Evolutionary conservation across 768 basidiomycete species (phyloP), one percentile per base, ranked within the genome.

Genomic region (Tricholoma saponaceum): DNA sequence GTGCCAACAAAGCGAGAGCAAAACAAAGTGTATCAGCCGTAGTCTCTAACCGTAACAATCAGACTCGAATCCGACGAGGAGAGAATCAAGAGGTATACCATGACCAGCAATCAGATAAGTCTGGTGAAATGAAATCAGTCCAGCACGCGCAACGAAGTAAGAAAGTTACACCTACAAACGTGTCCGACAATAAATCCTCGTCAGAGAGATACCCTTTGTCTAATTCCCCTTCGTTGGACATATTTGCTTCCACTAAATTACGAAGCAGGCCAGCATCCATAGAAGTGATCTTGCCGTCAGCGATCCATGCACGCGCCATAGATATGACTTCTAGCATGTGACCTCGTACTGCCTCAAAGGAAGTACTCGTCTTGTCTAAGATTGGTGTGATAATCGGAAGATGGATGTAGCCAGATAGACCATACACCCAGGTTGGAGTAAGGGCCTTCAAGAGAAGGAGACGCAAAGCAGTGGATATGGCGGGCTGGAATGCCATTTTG

Each of bases 91-190:
- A 33, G 41, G 33, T 69, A 5, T 55, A 78, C 80, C 79, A 61
- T 80, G 78, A 12, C 80, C 81, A n/a, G 79, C 79, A 22, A 82
- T 63, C 23, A 80, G 70, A 61, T 81, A 82, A 3, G 65, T 63
- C 81, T 82, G 35, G 9, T 10, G 0, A 52, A 5, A 58, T 41
- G 23, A 14, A 23, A 13, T 46, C 18, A 53, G 7, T 26, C 0
- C 39, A 37, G 16, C 52, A 49, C n/a, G 16, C 2, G 2, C 23
- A 30, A 18, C 18, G 5, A 30, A 41, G 10, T 2, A 25, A 47
- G 39, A 35, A 2, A 35, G 23, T 7, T 9, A 5, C 14, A 67
- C 77, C 60, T 61, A 80, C 81, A 61, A 79, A 82, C 54, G 76
- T 74, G 58, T 82, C 72, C 4, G 79, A 81, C 5, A 81, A 60